phyloP scores from a whole-genome alignment of 2,329 filamentous ascomycete genomes.

The Hypoxylon sp. region DNA sequence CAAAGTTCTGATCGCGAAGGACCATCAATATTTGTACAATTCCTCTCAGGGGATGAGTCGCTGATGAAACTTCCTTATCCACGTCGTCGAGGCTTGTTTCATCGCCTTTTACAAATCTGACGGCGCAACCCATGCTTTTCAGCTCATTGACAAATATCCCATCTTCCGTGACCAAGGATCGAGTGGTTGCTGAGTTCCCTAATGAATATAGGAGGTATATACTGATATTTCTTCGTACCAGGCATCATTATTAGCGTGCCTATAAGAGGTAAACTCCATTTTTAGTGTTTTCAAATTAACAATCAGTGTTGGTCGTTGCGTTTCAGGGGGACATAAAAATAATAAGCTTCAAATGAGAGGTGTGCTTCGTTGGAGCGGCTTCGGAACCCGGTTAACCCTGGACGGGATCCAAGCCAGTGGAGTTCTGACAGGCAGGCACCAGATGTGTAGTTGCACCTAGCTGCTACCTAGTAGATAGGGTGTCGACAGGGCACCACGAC shows the following conservation, averaged over 20 bases:
- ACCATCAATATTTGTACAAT: constrained; percentile 47
- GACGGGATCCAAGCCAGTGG: not conserved
- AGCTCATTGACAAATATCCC: constrained; percentile 30
- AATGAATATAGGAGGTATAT: no score
- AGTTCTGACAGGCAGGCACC: not conserved
- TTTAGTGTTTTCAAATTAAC: no score
- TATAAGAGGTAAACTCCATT: no score
- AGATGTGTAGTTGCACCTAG: no score
- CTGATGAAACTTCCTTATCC: constrained; percentile 17
- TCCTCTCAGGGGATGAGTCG: constrained; percentile 33
- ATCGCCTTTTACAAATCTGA: constrained; percentile 31
- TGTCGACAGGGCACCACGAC: no score
- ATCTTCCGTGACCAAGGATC: no score
- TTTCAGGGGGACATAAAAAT: no score
- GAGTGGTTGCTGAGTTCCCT: no score
- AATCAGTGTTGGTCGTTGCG: no score
- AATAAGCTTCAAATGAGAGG: not conserved
- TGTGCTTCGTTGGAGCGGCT: not conserved
- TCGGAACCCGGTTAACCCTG: constrained; percentile 10
- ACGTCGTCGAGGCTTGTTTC: constrained; percentile 34
- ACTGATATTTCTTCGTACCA: no score
- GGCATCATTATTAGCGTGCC: no score
- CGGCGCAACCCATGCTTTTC: constrained; percentile 34
- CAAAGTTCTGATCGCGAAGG: constrained; percentile 52
- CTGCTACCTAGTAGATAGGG: no score